Base-by-base conservation (phyloP, 768 basidiomycete species). In the Serendipita sp. region DNA sequence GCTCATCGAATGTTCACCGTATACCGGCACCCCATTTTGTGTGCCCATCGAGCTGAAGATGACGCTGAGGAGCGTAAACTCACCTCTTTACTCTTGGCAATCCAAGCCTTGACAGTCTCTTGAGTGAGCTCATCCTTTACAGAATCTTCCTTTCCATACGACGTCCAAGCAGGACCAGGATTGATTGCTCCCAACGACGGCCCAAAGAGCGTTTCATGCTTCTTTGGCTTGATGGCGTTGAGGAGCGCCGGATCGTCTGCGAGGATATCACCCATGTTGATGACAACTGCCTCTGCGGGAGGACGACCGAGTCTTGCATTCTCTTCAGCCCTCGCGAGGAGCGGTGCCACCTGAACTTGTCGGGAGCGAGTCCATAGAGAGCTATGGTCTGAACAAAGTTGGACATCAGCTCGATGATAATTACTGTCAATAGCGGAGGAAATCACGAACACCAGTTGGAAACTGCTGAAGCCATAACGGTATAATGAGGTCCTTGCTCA, bases 11-110 rank as follows among this genome's bases (percentile, higher is more conserved):
- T 14, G 5, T 38, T 38, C 38, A 7, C n/a, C n/a, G n/a, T n/a
- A n/a, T n/a, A n/a, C n/a, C n/a, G n/a, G n/a, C 38, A 7, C 1
- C 38, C 38, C 14, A 7, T 14, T 7, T 7, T 7, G 38, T 7
- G 38, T 38, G 38, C 38, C 38, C 38, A 38, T 7, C 1, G 38
- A 38, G 38, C 14, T 1, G 38, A 38, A 38, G 38, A 7, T 2
- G 38, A 0, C n/a, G 38, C 14, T 14, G 7, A 7, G 14, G 38
- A 38, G 7, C 5, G 38, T 45, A 60, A 30, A 70, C 81, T 70
- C 61, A 90, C 90, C 78, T 92, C 82, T 76, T 90, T 92, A 74
- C 82, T 85, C 76, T 85, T 91, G 64, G 84, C 83, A 17, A 95
- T 81, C 93, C 93, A 97, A 9, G 73, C 72, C 69, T 81, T 84